Evolutionary conservation across 768 basidiomycete genomes (phyloP).

Genomic region (Amanita pseudoporphyria): DNA sequence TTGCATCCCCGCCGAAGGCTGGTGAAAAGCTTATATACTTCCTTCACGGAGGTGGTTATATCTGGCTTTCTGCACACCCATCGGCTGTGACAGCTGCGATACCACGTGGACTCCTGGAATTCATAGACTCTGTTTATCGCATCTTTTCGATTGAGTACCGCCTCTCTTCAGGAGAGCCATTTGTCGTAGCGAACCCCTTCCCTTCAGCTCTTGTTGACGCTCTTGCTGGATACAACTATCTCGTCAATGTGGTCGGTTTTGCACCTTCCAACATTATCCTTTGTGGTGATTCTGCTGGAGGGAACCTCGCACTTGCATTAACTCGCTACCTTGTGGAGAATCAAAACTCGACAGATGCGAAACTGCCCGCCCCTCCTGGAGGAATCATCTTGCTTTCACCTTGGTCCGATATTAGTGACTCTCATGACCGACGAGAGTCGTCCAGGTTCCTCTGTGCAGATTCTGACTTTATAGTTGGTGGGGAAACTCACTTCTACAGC

Average conservation of each 20-base stretch:
- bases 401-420: conserved; percentile 39
- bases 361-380: conserved; percentile 35
- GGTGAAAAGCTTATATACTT: conserved; percentile 51
- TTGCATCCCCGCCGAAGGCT: conserved; percentile 28
- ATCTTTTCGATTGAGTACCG: conserved; percentile 66
- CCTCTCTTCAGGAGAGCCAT: conserved; percentile 38
- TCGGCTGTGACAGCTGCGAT: conserved; percentile 35
- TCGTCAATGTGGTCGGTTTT: conserved; percentile 49
- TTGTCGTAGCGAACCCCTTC: conserved; percentile 45
- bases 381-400: conserved; percentile 47
- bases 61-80: conserved; percentile 48
- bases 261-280: conserved; percentile 51
- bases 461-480: conserved; percentile 30
- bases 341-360: conserved; percentile 18
- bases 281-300: conserved; percentile 72
- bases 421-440: conserved; percentile 27
- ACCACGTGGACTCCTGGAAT: conserved; percentile 35
- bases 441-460: conserved; percentile 23
- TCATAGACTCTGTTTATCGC: conserved; percentile 33
- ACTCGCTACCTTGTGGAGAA: conserved; percentile 52
- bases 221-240: conserved; percentile 64
- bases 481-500: conserved; percentile 19
- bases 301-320: conserved; percentile 57
- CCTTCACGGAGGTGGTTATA: conserved; percentile 59
- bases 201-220: conserved; percentile 70